A percentile compares a stretch with the other conserved stretches of the same genome.
These are phyloP conservation scores for Penicillium psychrofluorescens DNA, from an alignment of 495 filamentous ascomycete species.

Conservation along the genomic window DNA sequence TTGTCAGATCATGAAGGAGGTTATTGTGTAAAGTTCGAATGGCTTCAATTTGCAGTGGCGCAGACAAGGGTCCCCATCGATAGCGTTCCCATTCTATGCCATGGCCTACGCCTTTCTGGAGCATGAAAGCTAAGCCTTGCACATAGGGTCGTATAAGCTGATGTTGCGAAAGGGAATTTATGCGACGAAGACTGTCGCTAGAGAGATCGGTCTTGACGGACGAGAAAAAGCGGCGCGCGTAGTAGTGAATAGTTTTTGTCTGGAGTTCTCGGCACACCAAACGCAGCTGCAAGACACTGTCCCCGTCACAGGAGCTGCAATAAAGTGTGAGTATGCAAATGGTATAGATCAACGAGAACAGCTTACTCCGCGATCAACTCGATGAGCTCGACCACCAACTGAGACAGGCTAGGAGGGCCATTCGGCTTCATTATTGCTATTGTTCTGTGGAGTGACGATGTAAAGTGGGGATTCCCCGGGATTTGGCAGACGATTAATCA, in stretches of 20 bases:
- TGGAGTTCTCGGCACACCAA: conserved; percentile 16
- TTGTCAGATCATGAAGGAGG: conserved; percentile 10
- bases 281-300: conserved; percentile 12
- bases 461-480: conserved; percentile 14
- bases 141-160: conserved; percentile 11
- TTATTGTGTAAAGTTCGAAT: conserved; percentile 15
- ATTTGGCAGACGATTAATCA: conserved; percentile 4
- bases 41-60: conserved; percentile 11
- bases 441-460: not conserved
- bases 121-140: conserved; percentile 16
- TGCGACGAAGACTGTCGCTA: conserved; percentile 12
- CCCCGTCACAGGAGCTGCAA: not conserved
- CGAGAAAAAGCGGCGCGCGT: conserved; percentile 17
- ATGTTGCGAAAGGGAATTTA: conserved; percentile 13
- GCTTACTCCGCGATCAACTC: conserved; percentile 12
- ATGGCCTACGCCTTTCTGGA: conserved; percentile 15
- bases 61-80: conserved; percentile 18
- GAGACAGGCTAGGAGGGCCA: not conserved
- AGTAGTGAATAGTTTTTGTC: conserved; percentile 20
- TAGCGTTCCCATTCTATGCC: conserved; percentile 18
- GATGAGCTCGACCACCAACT: conserved; percentile 15
- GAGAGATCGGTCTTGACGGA: conserved; percentile 20
- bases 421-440: not conserved
- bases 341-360: not conserved
- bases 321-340: not conserved